phyloP scores from a whole-genome alignment of 371 early-diverging fungal genomes.

The Massospora cicadina region DNA sequence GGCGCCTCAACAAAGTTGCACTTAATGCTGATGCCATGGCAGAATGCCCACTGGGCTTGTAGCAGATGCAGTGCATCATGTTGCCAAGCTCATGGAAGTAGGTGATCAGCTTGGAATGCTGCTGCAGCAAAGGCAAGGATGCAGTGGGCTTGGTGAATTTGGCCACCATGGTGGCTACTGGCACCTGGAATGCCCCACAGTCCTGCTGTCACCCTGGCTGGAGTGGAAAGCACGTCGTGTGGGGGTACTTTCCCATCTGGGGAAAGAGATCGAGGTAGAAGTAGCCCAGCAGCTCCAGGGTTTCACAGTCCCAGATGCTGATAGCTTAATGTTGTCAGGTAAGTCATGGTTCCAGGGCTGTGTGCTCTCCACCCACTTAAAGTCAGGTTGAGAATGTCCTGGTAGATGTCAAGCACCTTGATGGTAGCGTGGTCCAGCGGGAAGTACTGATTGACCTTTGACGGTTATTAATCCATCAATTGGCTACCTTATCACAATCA shows the following conservation, averaged over 20 bases:
- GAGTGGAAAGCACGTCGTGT: constrained; percentile 52
- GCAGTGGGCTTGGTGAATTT: constrained; percentile 66
- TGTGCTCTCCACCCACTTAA: neutral
- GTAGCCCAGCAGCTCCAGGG: constrained; percentile 24
- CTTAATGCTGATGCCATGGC: constrained; percentile 61
- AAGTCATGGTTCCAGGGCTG: neutral
- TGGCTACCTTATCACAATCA: constrained; percentile 31
- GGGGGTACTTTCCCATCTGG: constrained; percentile 59
- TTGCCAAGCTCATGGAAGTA: constrained; percentile 44
- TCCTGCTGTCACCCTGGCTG: constrained; percentile 32
- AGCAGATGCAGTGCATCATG: constrained; percentile 62
- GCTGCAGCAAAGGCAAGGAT: constrained; percentile 50
- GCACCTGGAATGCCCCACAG: neutral
- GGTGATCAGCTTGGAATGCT: constrained; percentile 56
- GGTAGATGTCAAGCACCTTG: neutral
- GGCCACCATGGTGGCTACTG: constrained; percentile 58
- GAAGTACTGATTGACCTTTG: constrained; percentile 17
- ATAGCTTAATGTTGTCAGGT: neutral
- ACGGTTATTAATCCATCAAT: constrained; percentile 50
- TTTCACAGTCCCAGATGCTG: neutral
- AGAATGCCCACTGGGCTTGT: constrained; percentile 42
- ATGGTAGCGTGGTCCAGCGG: neutral
- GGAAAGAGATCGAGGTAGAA: constrained; percentile 66
- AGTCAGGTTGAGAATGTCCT: neutral
- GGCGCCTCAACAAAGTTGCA: constrained; percentile 82